Evolutionary conservation across 495 filamentous ascomycete genomes (phyloP).

Genomic region (Geoglossum glabrum): DNA sequence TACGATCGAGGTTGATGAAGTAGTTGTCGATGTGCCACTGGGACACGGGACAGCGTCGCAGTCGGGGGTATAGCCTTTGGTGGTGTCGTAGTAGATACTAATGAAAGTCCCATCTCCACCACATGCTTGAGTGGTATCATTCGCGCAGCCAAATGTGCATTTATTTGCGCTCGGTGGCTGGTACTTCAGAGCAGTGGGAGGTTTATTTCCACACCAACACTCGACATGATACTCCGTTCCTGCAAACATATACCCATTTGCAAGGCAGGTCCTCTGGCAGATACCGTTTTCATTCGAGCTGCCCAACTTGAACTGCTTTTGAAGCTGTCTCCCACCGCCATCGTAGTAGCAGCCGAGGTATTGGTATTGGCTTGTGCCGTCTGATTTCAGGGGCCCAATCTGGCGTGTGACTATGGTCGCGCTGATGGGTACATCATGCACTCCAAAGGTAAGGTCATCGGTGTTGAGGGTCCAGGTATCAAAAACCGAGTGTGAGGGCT

Average conservation of each 20-base stretch:
- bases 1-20: background rate
- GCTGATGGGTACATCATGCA: conserved; percentile 18
- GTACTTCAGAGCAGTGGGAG: background rate
- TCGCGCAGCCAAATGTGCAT: conserved; percentile 19
- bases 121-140: conserved; percentile 20
- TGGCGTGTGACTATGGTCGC: conserved; percentile 14
- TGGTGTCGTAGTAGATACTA: conserved; percentile 22
- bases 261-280: conserved; percentile 14
- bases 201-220: conserved; percentile 20
- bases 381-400: conserved; percentile 15
- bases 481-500: conserved; percentile 10
- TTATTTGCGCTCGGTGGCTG: background rate
- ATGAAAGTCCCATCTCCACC: conserved; percentile 23
- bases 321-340: conserved; percentile 6
- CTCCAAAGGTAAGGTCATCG: conserved; percentile 20
- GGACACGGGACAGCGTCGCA: background rate
- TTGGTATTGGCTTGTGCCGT: conserved; percentile 11
- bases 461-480: conserved; percentile 23
- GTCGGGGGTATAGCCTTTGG: conserved; percentile 11
- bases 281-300: conserved; percentile 14
- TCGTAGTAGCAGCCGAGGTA: conserved; percentile 21
- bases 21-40: background rate
- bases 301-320: background rate
- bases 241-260: conserved; percentile 8
- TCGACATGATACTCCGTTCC: conserved; percentile 21